These are phyloP conservation scores for Oenanthe javanica DNA, from an alignment of 140 eudicot genomes.

Conservation along the genomic window DNA sequence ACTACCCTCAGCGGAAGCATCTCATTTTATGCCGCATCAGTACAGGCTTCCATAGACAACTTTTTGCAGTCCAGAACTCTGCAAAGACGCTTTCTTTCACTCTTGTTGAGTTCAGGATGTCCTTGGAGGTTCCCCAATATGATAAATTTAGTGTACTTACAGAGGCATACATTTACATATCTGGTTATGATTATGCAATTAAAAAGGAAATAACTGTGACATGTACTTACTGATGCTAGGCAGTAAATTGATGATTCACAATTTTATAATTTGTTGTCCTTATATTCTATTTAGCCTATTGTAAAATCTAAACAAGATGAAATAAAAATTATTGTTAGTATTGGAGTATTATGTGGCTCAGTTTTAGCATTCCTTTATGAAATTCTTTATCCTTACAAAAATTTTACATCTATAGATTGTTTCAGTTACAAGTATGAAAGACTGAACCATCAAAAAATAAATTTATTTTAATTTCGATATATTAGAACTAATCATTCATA, in stretches of 20 bases:
- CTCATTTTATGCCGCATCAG: constrained; percentile 95
- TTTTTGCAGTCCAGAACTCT: constrained; percentile 74
- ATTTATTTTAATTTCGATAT: no score
- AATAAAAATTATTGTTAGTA: no score
- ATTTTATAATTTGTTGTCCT: background rate
- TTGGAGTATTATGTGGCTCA: no score
- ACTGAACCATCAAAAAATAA: no score
- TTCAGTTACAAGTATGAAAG: no score
- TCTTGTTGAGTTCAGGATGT: constrained; percentile 67
- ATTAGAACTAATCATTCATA: no score
- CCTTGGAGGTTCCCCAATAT: constrained; percentile 29
- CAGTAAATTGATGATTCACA: background rate
- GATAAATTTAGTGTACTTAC: background rate
- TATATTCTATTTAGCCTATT: no score
- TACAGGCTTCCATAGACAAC: constrained; percentile 57
- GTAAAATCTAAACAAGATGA: no score
- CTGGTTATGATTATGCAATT: background rate
- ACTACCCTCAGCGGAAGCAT: constrained; percentile 69
- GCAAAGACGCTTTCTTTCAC: constrained; percentile 79
- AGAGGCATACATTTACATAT: constrained; percentile 6
- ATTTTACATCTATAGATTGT: no score
- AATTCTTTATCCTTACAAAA: no score
- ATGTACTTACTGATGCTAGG: background rate
- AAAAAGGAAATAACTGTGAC: background rate
- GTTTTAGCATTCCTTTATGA: no score